Base-by-base conservation (phyloP, 2,329 filamentous ascomycete species). In the Alternaria gaisen region DNA sequence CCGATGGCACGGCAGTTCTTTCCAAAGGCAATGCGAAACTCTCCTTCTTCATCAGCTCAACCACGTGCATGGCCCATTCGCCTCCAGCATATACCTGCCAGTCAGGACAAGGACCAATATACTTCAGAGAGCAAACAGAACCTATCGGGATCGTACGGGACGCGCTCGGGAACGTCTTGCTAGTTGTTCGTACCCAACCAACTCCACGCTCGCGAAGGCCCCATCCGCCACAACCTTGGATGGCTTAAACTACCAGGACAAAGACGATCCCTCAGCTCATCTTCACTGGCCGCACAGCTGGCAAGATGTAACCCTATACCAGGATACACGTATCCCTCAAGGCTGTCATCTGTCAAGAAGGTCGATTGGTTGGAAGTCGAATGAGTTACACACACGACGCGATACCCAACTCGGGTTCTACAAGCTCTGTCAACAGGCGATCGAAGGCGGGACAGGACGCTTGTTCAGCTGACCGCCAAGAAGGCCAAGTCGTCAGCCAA, bases 1-100 rank as follows among this genome's bases (percentile, higher is more conserved):
- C 72, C 73, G 0, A 53, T 74, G 14, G 63, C 58, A 7, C 58
- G 52, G 5, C 62, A 53, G 6, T 20, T 75, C n/a, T 72, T 70
- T 46, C 70, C 72, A 5, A 53, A 47, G 12, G 41, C 20, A 22
- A 40, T 58, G 30, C 63, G 57, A 48, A 20, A 57, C 11, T 16
- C 36, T 16, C 14, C 36, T 51, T 34, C 48, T 30, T 52, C 58
- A 12, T 55, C 50, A 38, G 40, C 46, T 11, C 32, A 48, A 18
- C 28, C 26, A 30, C 55, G 34, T 22, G 52, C 52, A 53, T 52
- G 38, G 44, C 48, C 16, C 22, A 22, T 54, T 36, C 53, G 44
- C 36, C 44, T 63, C 14, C 47, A 34, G 3, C 47, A 36, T 38
- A 26, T 61, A 22, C 30, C 54, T 3, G 24, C 54, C 22, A 55